Evolutionary conservation across 164 flowering plant genomes (phyloP).

Genomic region (Vitis riparia): DNA sequence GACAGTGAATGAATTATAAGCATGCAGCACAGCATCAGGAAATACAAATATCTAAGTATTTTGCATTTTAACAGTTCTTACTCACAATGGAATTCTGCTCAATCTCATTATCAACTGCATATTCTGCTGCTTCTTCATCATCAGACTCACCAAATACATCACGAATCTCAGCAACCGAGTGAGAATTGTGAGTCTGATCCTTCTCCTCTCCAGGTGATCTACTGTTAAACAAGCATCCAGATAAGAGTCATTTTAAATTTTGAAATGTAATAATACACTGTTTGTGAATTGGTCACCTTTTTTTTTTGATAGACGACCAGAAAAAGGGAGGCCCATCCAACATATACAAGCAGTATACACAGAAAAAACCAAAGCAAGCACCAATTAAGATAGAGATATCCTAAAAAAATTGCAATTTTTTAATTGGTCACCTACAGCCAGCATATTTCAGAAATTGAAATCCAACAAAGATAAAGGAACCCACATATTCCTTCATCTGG

Average conservation of each 20-base stretch:
- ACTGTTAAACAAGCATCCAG: constrained; percentile 18
- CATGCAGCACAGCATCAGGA: background rate
- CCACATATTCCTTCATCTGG: too few species aligned
- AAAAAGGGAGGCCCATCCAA: too few species aligned
- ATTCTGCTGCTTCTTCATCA: constrained; percentile 79
- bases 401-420: too few species aligned
- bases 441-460: too few species aligned
- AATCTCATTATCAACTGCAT: constrained; percentile 55
- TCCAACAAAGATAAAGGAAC: too few species aligned
- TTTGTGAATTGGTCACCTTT: too few species aligned
- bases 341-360: too few species aligned
- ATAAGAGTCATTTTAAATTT: background rate
- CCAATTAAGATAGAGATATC: too few species aligned
- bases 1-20: background rate
- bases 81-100: constrained; percentile 69
- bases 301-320: too few species aligned
- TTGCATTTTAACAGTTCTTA: background rate
- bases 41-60: background rate
- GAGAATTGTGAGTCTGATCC: constrained; percentile 46
- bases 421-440: too few species aligned
- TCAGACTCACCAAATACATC: constrained; percentile 99
- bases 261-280: too few species aligned
- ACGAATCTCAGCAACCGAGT: constrained; percentile 79
- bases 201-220: constrained; percentile 58
- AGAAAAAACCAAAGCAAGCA: too few species aligned